Evolutionary conservation across 495 filamentous ascomycete genomes (phyloP).

Genomic region (Neurospora sp.): DNA sequence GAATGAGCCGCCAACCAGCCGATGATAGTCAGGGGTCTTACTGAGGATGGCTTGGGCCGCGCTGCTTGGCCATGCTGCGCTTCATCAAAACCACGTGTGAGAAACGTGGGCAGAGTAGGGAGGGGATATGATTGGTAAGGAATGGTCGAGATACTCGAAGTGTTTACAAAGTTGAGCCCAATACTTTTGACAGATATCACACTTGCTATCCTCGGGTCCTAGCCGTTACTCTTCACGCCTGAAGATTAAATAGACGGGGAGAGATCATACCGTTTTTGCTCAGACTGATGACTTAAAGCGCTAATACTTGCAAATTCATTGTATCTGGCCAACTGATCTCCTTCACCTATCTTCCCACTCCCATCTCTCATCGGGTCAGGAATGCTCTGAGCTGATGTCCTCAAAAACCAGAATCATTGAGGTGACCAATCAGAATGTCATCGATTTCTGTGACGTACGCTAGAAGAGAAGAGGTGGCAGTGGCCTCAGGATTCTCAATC

Average conservation of each 20-base stretch:
- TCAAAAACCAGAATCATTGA: not conserved
- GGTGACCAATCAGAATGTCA: not conserved
- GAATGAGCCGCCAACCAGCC: not conserved
- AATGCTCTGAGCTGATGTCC: not conserved
- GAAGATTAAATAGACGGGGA: not conserved
- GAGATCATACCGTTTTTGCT: not conserved
- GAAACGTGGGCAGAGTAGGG: not conserved
- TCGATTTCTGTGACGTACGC: not conserved
- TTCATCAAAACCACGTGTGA: not conserved
- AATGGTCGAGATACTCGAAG: not conserved
- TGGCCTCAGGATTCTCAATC: not conserved
- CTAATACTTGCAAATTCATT: not conserved
- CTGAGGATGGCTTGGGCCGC: not conserved
- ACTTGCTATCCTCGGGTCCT: not conserved
- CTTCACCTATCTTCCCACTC: not conserved
- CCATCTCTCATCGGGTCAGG: not conserved
- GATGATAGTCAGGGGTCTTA: not conserved
- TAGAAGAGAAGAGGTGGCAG: not conserved
- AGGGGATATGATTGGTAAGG: not conserved
- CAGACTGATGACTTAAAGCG: not conserved
- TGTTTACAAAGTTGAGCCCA: not conserved
- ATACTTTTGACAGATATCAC: not conserved
- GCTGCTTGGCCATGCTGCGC: not conserved
- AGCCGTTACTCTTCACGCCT: not conserved
- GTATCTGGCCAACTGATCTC: not conserved